Conservation (phyloP, 441 rosid genomes). For the Euphorbia celastroides region DNA sequence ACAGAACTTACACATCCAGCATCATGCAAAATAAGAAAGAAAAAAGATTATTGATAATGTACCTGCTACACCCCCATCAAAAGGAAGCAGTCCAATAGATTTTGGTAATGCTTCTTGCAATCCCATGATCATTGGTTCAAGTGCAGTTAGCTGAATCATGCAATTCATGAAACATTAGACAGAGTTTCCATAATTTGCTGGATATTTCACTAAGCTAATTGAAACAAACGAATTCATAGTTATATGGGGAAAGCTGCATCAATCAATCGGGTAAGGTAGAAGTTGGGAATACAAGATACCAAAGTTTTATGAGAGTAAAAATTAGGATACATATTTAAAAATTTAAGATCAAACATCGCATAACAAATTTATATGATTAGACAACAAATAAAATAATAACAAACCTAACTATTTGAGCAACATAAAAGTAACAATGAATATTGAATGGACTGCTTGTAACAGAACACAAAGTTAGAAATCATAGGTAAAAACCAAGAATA, state of each 20-base stretch:
- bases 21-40: neutral
- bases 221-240: neutral
- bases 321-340: neutral
- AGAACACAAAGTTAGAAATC: neutral
- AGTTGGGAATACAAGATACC: neutral
- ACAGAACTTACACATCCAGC: neutral
- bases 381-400: neutral
- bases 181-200: conserved; percentile 9
- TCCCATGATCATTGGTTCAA: conserved; percentile 90
- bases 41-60: neutral
- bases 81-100: conserved; percentile 95
- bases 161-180: conserved; percentile 17
- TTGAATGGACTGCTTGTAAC: neutral
- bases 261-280: neutral
- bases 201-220: conserved; percentile 1
- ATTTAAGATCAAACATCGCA: neutral
- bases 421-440: neutral
- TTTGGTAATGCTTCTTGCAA: conserved; percentile 94
- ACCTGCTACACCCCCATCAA: conserved; percentile 97
- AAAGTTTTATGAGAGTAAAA: neutral
- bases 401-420: neutral
- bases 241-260: neutral
- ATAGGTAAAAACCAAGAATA: conserved; percentile 4
- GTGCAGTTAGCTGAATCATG: conserved; percentile 55
- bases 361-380: neutral